Percentiles rank a stretch among this genome's conserved stretches.
Conservation (phyloP, 2,329 filamentous ascomycete species). For the Aspergillus brasiliensis region DNA sequence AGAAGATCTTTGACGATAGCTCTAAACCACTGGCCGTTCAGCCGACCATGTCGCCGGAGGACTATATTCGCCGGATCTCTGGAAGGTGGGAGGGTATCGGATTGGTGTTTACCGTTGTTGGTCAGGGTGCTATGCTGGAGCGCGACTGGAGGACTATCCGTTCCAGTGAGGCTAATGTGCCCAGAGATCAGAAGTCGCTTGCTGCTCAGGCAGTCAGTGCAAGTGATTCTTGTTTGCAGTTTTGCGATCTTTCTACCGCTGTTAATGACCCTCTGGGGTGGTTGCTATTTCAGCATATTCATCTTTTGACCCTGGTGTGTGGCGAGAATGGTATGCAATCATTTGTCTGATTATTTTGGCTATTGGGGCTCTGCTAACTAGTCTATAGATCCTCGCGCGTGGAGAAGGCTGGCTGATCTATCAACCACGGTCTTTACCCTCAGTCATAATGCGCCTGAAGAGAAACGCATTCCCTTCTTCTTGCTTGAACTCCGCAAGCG, state of each 20-base stretch:
- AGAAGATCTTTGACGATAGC: constrained; percentile 24
- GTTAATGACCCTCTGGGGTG: constrained; percentile 31
- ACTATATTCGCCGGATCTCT: constrained; percentile 19
- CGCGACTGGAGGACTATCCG: constrained; percentile 9
- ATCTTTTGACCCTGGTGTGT: constrained; percentile 26
- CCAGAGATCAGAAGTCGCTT: constrained; percentile 15
- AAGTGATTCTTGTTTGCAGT: constrained; percentile 33
- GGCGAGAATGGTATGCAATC: constrained; percentile 23
- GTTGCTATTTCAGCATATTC: constrained; percentile 28
- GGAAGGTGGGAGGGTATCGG: constrained; percentile 29
- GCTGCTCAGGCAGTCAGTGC: constrained; percentile 19
- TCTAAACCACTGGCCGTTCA: constrained; percentile 16
- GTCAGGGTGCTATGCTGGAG: constrained; percentile 16
- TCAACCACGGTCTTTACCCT: constrained; percentile 47
- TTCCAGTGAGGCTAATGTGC: constrained; percentile 6
- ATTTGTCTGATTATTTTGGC: neutral
- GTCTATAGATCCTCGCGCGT: constrained; percentile 44
- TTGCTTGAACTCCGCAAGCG: constrained; percentile 6
- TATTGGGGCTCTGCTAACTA: neutral
- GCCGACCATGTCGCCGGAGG: constrained; percentile 22
- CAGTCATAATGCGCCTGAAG: constrained; percentile 44
- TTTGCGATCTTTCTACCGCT: constrained; percentile 27
- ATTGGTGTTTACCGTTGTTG: constrained; percentile 23
- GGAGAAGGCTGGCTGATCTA: constrained; percentile 49
- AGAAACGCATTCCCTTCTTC: constrained; percentile 16